A percentile compares a stretch with the other conserved stretches of the same genome.
These are phyloP conservation scores for Rachicladosporium sp. DNA, from an alignment of 2,329 filamentous ascomycete species.

Conservation along the genomic window DNA sequence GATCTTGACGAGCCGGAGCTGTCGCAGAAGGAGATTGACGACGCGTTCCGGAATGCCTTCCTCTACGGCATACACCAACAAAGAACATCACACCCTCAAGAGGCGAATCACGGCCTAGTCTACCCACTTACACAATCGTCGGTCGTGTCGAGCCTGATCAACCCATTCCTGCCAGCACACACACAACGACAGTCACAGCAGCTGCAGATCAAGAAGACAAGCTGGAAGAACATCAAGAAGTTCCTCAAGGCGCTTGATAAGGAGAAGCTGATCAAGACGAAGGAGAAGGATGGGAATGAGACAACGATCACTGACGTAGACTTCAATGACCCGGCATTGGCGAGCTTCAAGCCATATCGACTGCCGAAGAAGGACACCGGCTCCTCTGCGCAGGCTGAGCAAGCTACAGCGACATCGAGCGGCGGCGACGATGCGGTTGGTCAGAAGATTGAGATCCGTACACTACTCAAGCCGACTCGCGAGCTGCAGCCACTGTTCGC, in stretches of 20 bases:
- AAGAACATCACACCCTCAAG: conserved; percentile 41
- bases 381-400: conserved; percentile 21
- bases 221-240: conserved; percentile 58
- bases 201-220: conserved; percentile 57
- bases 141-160: conserved; percentile 50
- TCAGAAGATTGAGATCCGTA: conserved; percentile 39
- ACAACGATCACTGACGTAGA: conserved; percentile 53
- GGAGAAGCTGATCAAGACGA: conserved; percentile 48
- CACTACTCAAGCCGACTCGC: conserved; percentile 44
- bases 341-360: conserved; percentile 49
- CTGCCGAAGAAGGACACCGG: conserved; percentile 45
- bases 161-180: conserved; percentile 52
- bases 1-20: conserved; percentile 34
- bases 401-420: conserved; percentile 27
- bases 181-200: conserved; percentile 43
- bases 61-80: conserved; percentile 49
- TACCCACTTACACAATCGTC: conserved; percentile 53
- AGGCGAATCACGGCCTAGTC: conserved; percentile 43
- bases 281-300: conserved; percentile 53
- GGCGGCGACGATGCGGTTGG: conserved; percentile 29
- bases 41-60: conserved; percentile 52
- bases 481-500: conserved; percentile 46
- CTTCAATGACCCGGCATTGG: conserved; percentile 44
- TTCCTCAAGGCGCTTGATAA: conserved; percentile 59
- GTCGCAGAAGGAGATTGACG: conserved; percentile 53